Percentiles rank a stretch among this genome's conserved stretches.
Conservation (phyloP, 2,329 filamentous ascomycete genomes). For the Diaporthe sp. region DNA sequence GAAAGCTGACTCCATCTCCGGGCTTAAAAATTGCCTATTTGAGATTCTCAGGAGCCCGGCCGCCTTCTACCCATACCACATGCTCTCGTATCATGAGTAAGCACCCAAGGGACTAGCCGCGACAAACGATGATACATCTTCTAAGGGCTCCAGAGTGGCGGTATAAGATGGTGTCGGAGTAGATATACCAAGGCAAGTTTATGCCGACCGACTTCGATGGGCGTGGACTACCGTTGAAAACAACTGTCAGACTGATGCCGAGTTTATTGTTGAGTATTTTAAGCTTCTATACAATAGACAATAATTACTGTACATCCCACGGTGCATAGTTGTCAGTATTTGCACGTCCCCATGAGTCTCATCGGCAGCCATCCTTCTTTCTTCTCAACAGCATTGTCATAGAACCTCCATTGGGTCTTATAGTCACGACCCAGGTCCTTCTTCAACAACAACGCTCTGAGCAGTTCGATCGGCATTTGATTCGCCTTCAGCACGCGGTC, state of each 20-base stretch:
- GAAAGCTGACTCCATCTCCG: too few species aligned
- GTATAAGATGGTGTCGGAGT: too few species aligned
- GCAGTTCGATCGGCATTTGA: constrained; percentile 41
- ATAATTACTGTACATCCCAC: neutral
- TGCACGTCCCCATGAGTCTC: constrained; percentile 29
- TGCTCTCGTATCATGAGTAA: too few species aligned
- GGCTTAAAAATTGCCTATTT: too few species aligned
- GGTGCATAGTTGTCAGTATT: neutral
- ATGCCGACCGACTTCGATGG: too few species aligned
- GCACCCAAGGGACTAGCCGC: too few species aligned
- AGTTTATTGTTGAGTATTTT: too few species aligned
- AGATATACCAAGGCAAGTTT: neutral
- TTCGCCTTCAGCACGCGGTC: constrained; percentile 65
- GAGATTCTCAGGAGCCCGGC: too few species aligned
- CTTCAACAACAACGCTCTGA: constrained; percentile 37
- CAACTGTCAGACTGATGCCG: too few species aligned
- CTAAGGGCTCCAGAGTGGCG: too few species aligned
- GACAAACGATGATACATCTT: too few species aligned
- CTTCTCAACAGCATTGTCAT: neutral
- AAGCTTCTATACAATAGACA: neutral
- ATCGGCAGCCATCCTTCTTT: neutral
- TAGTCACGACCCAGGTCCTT: constrained; percentile 37
- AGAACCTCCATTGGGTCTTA: constrained; percentile 41
- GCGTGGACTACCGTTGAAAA: neutral
- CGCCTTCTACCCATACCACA: too few species aligned